phyloP scores from a whole-genome alignment of 202 grass and related monocot species.

The Setaria italica region DNA sequence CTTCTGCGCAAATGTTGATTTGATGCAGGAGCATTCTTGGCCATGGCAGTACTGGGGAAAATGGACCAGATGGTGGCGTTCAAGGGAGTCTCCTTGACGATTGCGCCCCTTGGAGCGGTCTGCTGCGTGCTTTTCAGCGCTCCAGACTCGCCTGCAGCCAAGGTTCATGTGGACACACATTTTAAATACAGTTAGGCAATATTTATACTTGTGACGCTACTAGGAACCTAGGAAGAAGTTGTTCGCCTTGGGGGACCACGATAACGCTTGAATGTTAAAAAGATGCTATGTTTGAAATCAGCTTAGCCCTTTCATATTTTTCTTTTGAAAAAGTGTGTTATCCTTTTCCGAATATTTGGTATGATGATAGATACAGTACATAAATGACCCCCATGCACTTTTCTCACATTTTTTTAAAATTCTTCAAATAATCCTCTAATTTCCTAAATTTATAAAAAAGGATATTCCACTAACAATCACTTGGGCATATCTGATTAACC shows the following conservation, averaged over 20 bases:
- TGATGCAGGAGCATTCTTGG: conserved; percentile 75
- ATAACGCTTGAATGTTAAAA: neutral
- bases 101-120: conserved; percentile 91
- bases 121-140: conserved; percentile 76
- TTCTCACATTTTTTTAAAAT: neutral
- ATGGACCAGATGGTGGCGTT: conserved; percentile 80
- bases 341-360: neutral
- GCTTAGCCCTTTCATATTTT: neutral
- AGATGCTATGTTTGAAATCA: neutral
- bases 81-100: conserved; percentile 71
- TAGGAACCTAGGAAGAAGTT: neutral
- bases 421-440: neutral
- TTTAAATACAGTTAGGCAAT: neutral
- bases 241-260: neutral
- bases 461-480: neutral
- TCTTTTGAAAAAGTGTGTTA: neutral
- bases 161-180: conserved; percentile 42
- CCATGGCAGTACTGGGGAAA: conserved; percentile 84
- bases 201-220: conserved; percentile 1
- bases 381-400: neutral
- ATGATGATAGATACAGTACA: neutral
- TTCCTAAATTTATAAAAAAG: neutral
- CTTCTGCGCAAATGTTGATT: neutral
- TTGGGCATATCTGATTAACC: neutral
- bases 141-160: conserved; percentile 72